Base-by-base conservation (phyloP, 345 rosid species). In the Draba incana region DNA sequence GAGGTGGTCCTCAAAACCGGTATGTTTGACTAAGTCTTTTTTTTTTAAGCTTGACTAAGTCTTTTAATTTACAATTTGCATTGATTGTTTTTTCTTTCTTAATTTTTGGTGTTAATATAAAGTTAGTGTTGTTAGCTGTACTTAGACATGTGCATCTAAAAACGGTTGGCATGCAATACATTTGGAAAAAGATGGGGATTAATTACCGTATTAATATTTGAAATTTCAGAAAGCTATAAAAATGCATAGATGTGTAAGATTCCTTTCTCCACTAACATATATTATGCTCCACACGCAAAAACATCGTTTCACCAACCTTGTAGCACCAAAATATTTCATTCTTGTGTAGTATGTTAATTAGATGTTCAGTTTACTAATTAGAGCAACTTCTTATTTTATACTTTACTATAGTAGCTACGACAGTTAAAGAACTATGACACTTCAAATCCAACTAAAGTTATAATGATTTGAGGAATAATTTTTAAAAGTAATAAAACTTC, bases 1-100 rank as follows among this genome's bases (percentile, higher is more conserved):
- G 7, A 81, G 67, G 33, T 57, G 78, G 77, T 57, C 75, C 8
- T 27, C 75, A 11, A 84, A 80, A 31, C 79, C 81, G 91, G 94
- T 88, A 75, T 4, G 74, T 41, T 62, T 38, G 75, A 69, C 75
- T 1, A 45, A 56, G 65, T 75, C 65, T 68, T 75, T 67, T 3
- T 5, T 31, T 27, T 33, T 30, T 35, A n/a, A n/a, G n/a, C n/a
- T n/a, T n/a, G 24, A 20, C 20, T 20, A 20, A 20, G 20, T 20
- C 20, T 44, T 10, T 62, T 16, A 20, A 43, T 35, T 58, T 62
- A 57, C 66, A 48, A 15, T 62, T 58, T 68, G 54, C 73, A 69
- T 64, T 63, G 53, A 61, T 62, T 44, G 28, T 3, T 42, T 16
- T 60, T 33, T 28, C 30, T 28, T 25, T 60, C 47, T 52, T 30